Conservation (phyloP, 1,139 yeast genomes). For the Hyphopichia wangnamkhiaoensis region DNA sequence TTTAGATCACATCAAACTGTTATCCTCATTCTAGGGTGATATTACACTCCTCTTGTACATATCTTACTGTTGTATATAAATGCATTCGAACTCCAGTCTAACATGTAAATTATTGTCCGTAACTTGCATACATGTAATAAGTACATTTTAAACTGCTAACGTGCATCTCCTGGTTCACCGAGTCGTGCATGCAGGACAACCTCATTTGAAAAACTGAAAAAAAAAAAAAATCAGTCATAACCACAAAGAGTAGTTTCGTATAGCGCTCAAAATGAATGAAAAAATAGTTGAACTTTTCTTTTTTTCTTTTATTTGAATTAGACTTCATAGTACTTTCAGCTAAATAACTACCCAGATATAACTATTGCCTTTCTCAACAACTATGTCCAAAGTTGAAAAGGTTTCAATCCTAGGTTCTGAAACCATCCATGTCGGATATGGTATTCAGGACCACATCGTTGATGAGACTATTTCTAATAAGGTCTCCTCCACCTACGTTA, state of each 20-base stretch:
- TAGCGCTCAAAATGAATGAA: background rate
- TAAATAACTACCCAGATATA: no score
- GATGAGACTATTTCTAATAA: conserved; percentile 61
- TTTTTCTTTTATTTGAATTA: background rate
- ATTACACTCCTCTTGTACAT: no score
- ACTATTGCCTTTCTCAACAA: conserved; percentile 2
- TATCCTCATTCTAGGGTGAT: no score
- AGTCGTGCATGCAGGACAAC: background rate
- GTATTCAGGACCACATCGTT: conserved; percentile 75
- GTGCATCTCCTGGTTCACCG: background rate
- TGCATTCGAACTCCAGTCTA: background rate
- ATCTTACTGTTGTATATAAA: background rate
- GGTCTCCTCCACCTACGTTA: conserved; percentile 87
- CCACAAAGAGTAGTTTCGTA: background rate
- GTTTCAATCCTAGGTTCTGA: conserved; percentile 80
- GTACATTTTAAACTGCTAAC: background rate
- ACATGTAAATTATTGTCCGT: background rate
- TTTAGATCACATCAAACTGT: conserved; percentile 43
- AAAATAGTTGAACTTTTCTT: background rate
- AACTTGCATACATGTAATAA: background rate
- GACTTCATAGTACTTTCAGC: background rate
- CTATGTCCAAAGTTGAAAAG: conserved; percentile 43
- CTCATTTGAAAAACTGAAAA: background rate
- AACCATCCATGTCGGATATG: conserved; percentile 88
- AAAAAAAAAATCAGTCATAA: conserved; percentile 5